Evolutionary conservation across 495 filamentous ascomycete species (phyloP).

Genomic region (Neurospora hispaniola): DNA sequence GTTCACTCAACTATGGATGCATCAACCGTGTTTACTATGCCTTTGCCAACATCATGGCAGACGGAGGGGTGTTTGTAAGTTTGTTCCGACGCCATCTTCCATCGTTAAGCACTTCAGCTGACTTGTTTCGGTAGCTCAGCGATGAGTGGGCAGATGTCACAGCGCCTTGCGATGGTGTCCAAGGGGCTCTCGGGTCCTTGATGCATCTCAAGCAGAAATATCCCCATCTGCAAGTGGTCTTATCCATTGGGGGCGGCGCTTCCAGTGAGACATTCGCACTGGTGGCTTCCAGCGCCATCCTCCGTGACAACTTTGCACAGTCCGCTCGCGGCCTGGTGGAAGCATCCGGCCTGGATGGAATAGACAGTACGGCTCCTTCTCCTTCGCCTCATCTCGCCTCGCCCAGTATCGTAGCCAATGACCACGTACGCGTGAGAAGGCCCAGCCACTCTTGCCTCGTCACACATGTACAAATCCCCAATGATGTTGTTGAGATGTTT

Average conservation of each 20-base stretch:
- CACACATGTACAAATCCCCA: background rate
- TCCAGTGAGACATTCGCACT: conserved; percentile 69
- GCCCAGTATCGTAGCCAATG: background rate
- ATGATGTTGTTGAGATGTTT: conserved; percentile 4
- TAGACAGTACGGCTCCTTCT: conserved; percentile 56
- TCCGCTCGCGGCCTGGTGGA: conserved; percentile 63
- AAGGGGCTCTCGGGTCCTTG: conserved; percentile 70
- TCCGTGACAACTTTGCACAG: conserved; percentile 60
- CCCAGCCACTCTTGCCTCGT: conserved; percentile 1
- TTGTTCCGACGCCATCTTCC: conserved; percentile 5
- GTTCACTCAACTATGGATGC: conserved; percentile 53
- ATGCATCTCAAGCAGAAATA: conserved; percentile 64
- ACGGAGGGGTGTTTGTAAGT: conserved; percentile 74
- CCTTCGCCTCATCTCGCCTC: conserved; percentile 3
- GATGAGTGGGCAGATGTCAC: conserved; percentile 79
- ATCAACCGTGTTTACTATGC: conserved; percentile 79
- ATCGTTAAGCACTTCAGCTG: conserved; percentile 5
- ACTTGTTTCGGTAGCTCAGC: conserved; percentile 50
- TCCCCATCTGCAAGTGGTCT: conserved; percentile 63
- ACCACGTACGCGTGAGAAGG: conserved; percentile 4
- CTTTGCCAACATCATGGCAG: conserved; percentile 71
- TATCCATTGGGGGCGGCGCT: conserved; percentile 79
- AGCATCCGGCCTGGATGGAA: conserved; percentile 68
- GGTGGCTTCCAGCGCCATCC: conserved; percentile 51
- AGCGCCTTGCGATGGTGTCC: conserved; percentile 65